Evolutionary conservation across 257 asterid species (phyloP), one percentile per base, ranked within the genome.

Genomic region (Fraxinus cuspidata): DNA sequence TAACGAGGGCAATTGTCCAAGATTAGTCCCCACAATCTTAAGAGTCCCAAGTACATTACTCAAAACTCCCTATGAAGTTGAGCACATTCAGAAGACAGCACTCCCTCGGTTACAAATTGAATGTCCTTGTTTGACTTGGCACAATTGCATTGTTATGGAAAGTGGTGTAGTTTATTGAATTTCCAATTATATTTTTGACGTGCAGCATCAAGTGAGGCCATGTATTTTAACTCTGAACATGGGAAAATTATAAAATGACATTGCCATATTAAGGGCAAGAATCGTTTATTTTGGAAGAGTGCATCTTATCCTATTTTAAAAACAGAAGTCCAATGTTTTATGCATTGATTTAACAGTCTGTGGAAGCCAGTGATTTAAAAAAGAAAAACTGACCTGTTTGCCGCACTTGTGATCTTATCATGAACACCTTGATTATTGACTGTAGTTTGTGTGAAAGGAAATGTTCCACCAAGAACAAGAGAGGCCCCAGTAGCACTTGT

Each of bases 401-500:
- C 93, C 9, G 96, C 92, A 74, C 96, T 96, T 4, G 95, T 82
- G 83, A 96, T 90, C 84, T 88, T 93, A 85, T 93, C 97, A 16
- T 97, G 97, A 47, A 90, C 89, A 47, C 97, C 97, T 85, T 92
- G 97, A 78, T 88, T 90, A 72, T 77, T 81, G 70, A 79, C 78
- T 18, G 92, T 31, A 10, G 92, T 82, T 74, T 89, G 97, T 60
- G 94, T 92, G 7, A 78, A 58, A 19, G 96, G 87, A 76, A 85
- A 89, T 65, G 88, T 81, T 70, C 96, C 97, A 27, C 97, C 96
- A 31, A 96, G 89, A 78, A 93, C 87, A 63, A 90, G 88, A 86
- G 97, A 89, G 78, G 97, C 95, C 73, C 98, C 98, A 19, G 89
- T 81, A 67, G 90, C 67, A 83, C 91, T 94, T 56, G 97, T 94